phyloP scores from a whole-genome alignment of 305 asterid species.

The Rubia occidens region DNA sequence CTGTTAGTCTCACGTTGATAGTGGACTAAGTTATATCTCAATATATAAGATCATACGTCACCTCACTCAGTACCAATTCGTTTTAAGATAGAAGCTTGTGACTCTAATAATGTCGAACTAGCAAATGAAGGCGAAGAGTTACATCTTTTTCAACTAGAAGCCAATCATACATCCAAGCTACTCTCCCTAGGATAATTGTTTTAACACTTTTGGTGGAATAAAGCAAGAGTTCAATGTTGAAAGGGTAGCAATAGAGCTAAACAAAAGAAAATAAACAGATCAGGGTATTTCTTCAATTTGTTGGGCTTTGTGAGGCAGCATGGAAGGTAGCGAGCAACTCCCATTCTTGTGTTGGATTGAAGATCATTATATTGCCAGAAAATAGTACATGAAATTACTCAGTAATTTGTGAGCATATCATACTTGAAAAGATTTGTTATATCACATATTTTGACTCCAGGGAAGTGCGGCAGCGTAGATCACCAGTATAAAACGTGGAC shows the following conservation, averaged over 20 bases:
- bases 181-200: not conserved
- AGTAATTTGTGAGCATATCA: not conserved
- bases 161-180: not conserved
- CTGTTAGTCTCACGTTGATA: not conserved
- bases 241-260: not conserved
- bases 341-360: not conserved
- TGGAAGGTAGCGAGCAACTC: not conserved
- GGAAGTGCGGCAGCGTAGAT: not conserved
- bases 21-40: not conserved
- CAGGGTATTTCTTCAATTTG: not conserved
- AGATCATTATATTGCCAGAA: not conserved
- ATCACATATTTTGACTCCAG: not conserved
- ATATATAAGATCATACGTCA: not conserved
- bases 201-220: not conserved
- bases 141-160: not conserved
- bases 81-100: too few species aligned
- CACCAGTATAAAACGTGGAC: conserved; percentile 1
- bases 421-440: not conserved
- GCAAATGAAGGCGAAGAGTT: not conserved
- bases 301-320: not conserved
- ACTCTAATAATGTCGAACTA: not conserved
- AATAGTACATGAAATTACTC: not conserved
- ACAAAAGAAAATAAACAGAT: not conserved
- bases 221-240: not conserved
- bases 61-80: not conserved